Evolutionary conservation across 2,329 filamentous ascomycete species (phyloP).

Genomic region (Akanthomyces dipterigenus): DNA sequence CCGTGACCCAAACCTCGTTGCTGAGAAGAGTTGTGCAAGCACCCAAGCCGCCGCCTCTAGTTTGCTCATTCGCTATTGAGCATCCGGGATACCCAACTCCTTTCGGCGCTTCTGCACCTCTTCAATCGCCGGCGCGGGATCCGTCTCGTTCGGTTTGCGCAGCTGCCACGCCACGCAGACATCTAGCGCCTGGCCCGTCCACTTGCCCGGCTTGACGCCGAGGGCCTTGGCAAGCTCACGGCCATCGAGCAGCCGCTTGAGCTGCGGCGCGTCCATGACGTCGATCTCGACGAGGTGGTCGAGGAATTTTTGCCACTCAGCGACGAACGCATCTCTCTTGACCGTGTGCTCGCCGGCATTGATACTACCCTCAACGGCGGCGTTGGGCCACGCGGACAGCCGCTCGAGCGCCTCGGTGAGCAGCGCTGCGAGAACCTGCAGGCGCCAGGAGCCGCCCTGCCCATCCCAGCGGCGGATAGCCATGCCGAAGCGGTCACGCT

Average conservation of each 20-base stretch:
- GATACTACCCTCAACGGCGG: background rate
- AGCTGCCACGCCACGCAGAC: constrained; percentile 85
- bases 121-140: constrained; percentile 52
- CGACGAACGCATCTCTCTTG: constrained; percentile 40
- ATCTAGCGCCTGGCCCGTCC: constrained; percentile 76
- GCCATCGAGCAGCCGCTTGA: constrained; percentile 67
- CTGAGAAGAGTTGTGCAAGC: background rate
- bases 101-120: constrained; percentile 46
- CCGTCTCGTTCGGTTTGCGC: constrained; percentile 61
- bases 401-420: constrained; percentile 52
- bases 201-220: constrained; percentile 66
- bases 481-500: constrained; percentile 66
- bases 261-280: constrained; percentile 48
- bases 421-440: constrained; percentile 62
- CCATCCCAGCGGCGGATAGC: constrained; percentile 65
- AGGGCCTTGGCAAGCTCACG: constrained; percentile 63
- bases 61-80: background rate
- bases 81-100: constrained; percentile 42
- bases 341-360: constrained; percentile 11
- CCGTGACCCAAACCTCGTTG: background rate
- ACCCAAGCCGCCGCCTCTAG: background rate
- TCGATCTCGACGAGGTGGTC: constrained; percentile 48
- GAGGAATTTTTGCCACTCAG: constrained; percentile 48
- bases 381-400: constrained; percentile 26
- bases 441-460: constrained; percentile 56